These are phyloP conservation scores for Inonotus hispidus DNA, from an alignment of 1,284 basidiomycete genomes.

Conservation along the genomic window DNA sequence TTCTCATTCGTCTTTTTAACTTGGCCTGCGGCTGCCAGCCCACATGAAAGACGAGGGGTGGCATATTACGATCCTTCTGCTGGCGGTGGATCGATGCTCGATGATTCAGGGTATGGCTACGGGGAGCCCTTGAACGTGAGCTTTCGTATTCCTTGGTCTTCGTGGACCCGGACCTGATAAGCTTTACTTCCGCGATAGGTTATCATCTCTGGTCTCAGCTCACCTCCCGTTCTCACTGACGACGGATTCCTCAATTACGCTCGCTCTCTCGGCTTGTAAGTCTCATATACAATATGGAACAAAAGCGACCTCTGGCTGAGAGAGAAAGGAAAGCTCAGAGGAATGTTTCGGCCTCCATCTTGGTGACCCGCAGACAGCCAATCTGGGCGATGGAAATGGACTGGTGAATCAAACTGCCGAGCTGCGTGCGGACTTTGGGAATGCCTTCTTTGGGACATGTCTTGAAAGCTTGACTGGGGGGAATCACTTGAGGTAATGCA, in stretches of 20 bases:
- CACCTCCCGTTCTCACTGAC: slow-evolving; percentile 62
- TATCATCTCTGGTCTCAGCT: slow-evolving; percentile 45
- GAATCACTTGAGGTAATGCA: slow-evolving; percentile 58
- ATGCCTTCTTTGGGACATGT: slow-evolving; percentile 52
- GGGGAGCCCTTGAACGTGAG: slow-evolving; percentile 70
- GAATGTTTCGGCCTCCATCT: slow-evolving; percentile 70
- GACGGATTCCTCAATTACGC: slow-evolving; percentile 55
- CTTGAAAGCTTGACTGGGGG: slow-evolving; percentile 58
- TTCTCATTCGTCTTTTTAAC: background rate
- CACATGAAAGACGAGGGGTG: slow-evolving; percentile 20
- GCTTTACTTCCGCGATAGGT: slow-evolving; percentile 30
- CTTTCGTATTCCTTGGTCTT: no score
- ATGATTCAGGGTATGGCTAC: slow-evolving; percentile 37
- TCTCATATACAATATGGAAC: slow-evolving; percentile 7
- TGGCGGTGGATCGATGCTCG: slow-evolving; percentile 50
- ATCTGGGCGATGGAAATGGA: slow-evolving; percentile 16
- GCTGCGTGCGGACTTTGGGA: slow-evolving; percentile 63
- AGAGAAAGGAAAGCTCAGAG: slow-evolving; percentile 52
- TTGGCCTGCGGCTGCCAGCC: background rate
- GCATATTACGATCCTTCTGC: slow-evolving; percentile 40
- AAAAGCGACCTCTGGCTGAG: background rate
- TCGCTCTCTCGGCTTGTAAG: slow-evolving; percentile 59
- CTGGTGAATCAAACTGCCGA: slow-evolving; percentile 46
- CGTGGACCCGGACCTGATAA: no score
- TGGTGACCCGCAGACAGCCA: slow-evolving; percentile 47